Percentiles rank a stretch among this genome's conserved stretches.
phyloP scores from a whole-genome alignment of 768 basidiomycete genomes.

The Xerocomus spinulosus region DNA sequence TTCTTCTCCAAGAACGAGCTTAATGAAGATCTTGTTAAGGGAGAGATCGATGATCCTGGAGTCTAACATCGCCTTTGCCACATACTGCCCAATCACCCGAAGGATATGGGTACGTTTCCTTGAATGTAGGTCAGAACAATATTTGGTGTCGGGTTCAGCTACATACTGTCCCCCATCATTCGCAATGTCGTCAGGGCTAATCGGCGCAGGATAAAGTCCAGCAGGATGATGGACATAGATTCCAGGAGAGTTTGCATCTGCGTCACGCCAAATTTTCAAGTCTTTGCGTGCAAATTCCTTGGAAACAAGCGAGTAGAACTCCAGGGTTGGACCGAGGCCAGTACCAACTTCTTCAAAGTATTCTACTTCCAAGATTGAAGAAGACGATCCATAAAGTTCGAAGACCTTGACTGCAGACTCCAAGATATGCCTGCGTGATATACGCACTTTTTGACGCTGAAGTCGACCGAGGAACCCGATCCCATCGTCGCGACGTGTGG shows the following conservation, averaged over 20 bases:
- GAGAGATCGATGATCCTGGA: conserved; percentile 95
- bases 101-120: conserved; percentile 86
- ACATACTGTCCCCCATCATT: conserved; percentile 75
- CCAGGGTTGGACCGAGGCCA: conserved; percentile 93
- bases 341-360: conserved; percentile 99
- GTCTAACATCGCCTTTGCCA: conserved; percentile 95
- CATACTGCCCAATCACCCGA: conserved; percentile 90
- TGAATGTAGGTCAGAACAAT: conserved; percentile 3
- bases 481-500: conserved; percentile 80
- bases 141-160: not conserved
- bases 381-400: conserved; percentile 92
- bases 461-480: conserved; percentile 90
- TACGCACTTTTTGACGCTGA: conserved; percentile 94
- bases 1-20: conserved; percentile 81
- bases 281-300: conserved; percentile 89
- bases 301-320: conserved; percentile 97
- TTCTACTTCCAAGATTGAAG: conserved; percentile 93
- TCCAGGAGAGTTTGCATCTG: conserved; percentile 57
- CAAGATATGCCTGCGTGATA: conserved; percentile 89
- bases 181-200: conserved; percentile 60
- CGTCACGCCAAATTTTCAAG: conserved; percentile 89
- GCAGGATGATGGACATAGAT: conserved; percentile 77
- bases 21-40: conserved; percentile 93
- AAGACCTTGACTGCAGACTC: conserved; percentile 97
- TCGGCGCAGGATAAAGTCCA: conserved; percentile 87